A percentile compares a stretch with the other conserved stretches of the same genome.
phyloP scores from a whole-genome alignment of 768 basidiomycete species.

The Boletus sp. region DNA sequence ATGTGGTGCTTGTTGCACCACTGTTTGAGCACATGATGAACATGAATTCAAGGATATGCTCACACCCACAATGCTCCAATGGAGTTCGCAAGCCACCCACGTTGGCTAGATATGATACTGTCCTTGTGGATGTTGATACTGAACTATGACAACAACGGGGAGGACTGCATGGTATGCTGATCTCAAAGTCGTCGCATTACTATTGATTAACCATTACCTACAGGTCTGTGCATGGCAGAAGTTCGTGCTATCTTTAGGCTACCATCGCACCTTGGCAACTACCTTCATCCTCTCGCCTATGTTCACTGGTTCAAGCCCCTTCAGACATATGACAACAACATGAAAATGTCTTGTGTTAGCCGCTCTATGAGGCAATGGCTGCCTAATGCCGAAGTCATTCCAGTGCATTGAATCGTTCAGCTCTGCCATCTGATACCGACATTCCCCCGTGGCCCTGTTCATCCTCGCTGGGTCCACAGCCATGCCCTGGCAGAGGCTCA shows the following conservation, averaged over 20 bases:
- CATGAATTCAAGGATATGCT: neutral
- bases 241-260: conserved; percentile 29
- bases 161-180: neutral
- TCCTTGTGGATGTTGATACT: neutral
- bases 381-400: neutral
- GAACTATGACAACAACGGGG: too few species aligned
- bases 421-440: neutral
- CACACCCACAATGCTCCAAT: neutral
- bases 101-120: neutral
- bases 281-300: conserved; percentile 22
- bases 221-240: conserved; percentile 21
- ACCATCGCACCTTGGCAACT: conserved; percentile 7
- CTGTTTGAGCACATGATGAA: neutral
- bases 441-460: too few species aligned
- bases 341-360: neutral
- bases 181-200: neutral
- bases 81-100: neutral
- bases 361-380: neutral
- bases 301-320: neutral
- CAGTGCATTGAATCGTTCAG: neutral
- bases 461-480: too few species aligned
- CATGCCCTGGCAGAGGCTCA: neutral
- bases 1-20: neutral
- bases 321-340: neutral
- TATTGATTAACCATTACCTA: neutral